phyloP scores from a whole-genome alignment of 2,329 filamentous ascomycete species.

The Claviceps quebecensis region DNA sequence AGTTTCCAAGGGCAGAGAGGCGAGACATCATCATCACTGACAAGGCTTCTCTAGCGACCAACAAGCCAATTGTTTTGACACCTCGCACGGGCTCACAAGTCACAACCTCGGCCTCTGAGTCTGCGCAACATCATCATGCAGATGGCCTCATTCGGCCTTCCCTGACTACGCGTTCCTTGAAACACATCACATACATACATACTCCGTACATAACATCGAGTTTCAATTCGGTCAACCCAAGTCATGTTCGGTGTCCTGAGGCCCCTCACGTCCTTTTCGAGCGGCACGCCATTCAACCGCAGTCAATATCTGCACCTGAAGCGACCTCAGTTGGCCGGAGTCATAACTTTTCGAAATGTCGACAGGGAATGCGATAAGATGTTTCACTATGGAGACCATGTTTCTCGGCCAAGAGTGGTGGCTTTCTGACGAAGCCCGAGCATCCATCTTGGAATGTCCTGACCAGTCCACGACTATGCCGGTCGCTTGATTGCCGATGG shows the following conservation, averaged over 20 bases:
- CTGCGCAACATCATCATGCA: background rate
- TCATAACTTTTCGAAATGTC: background rate
- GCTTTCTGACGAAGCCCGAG: background rate
- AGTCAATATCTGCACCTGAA: background rate
- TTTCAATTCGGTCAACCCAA: background rate
- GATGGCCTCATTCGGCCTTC: background rate
- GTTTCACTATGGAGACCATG: background rate
- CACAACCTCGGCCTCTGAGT: background rate
- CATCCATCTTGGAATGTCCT: background rate
- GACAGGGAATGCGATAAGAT: background rate
- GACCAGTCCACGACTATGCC: background rate
- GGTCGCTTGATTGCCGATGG: background rate
- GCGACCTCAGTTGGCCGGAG: background rate
- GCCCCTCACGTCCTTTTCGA: background rate
- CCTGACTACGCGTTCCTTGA: background rate
- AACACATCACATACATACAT: too few species aligned
- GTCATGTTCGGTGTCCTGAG: background rate
- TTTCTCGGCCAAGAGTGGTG: background rate
- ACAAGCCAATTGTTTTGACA: background rate
- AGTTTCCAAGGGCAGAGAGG: background rate
- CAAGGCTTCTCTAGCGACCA: background rate
- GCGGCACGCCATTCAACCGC: background rate
- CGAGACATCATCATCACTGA: conserved; percentile 3
- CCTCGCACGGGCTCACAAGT: background rate
- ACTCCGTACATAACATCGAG: background rate